A percentile compares a stretch with the other conserved stretches of the same genome.
phyloP scores from a whole-genome alignment of 2,329 filamentous ascomycete genomes.

The Monilinia vaccinii-corymbosi region DNA sequence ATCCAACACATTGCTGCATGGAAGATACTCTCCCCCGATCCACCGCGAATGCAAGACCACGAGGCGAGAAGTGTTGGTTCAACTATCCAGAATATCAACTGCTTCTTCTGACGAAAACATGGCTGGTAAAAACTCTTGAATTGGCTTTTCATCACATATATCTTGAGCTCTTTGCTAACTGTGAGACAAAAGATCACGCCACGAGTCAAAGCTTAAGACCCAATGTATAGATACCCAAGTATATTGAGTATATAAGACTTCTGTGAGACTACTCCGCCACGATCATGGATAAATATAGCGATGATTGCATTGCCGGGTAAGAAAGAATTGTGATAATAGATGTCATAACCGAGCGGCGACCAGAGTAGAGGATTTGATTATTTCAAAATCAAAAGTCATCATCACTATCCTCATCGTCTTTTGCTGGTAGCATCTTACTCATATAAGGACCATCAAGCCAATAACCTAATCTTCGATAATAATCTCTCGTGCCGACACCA shows the following conservation, averaged over 20 bases:
- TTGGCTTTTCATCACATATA: neutral
- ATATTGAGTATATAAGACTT: neutral
- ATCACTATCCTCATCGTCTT: slow-evolving; percentile 27
- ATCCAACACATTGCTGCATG: neutral
- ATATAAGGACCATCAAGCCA: slow-evolving; percentile 64
- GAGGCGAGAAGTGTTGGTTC: neutral
- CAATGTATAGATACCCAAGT: neutral
- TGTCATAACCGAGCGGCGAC: neutral
- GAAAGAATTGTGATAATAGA: neutral
- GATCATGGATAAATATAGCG: neutral
- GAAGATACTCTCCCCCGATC: too few species aligned
- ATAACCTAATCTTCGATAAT: slow-evolving; percentile 90
- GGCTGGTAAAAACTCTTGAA: neutral
- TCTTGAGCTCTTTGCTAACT: neutral
- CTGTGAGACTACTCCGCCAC: neutral
- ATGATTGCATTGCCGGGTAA: neutral
- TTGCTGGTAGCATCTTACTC: slow-evolving; percentile 27
- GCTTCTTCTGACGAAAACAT: neutral
- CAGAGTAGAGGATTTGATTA: neutral
- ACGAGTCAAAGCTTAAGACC: neutral
- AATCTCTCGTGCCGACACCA: slow-evolving; percentile 91
- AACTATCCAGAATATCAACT: neutral
- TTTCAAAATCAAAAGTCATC: slow-evolving; percentile 18
- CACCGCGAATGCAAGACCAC: neutral
- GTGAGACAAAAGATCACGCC: neutral